Conservation (phyloP, 495 filamentous ascomycete species). For the Elaphomyces granulatus region DNA sequence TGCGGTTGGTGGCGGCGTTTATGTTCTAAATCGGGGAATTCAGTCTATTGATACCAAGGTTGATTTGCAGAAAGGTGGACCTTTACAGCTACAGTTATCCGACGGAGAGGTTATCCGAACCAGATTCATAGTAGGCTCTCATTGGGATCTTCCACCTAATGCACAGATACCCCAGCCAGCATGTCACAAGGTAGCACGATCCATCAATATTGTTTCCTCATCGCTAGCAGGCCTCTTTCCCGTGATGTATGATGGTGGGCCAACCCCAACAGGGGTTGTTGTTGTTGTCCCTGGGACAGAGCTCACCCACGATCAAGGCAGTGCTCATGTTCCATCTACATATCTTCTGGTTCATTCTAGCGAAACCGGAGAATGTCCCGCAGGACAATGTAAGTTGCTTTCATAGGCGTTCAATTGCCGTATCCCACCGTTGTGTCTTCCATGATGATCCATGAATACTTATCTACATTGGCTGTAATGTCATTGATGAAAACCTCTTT, state of each 20-base stretch:
- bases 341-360: slow-evolving; percentile 68
- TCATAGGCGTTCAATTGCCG: neutral
- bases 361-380: slow-evolving; percentile 79
- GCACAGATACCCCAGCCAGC: slow-evolving; percentile 2
- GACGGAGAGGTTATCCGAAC: slow-evolving; percentile 47
- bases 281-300: slow-evolving; percentile 51
- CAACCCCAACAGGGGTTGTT: slow-evolving; percentile 57
- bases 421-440: slow-evolving; percentile 4
- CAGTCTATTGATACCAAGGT: slow-evolving; percentile 17
- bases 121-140: slow-evolving; percentile 37
- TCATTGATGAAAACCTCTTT: slow-evolving; percentile 63
- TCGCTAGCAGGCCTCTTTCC: slow-evolving; percentile 52
- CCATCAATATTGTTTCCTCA: slow-evolving; percentile 55
- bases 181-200: slow-evolving; percentile 23
- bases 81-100: slow-evolving; percentile 37
- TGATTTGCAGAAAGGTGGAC: slow-evolving; percentile 10
- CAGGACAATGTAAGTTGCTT: slow-evolving; percentile 62
- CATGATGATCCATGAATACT: slow-evolving; percentile 84
- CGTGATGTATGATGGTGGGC: slow-evolving; percentile 54
- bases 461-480: slow-evolving; percentile 99
- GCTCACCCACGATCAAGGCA: slow-evolving; percentile 12
- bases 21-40: slow-evolving; percentile 64
- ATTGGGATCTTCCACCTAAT: slow-evolving; percentile 24
- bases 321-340: slow-evolving; percentile 37
- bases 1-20: slow-evolving; percentile 83